These are phyloP conservation scores for Backusella circina DNA, from an alignment of 192 early-diverging fungal species.

Conservation along the genomic window DNA sequence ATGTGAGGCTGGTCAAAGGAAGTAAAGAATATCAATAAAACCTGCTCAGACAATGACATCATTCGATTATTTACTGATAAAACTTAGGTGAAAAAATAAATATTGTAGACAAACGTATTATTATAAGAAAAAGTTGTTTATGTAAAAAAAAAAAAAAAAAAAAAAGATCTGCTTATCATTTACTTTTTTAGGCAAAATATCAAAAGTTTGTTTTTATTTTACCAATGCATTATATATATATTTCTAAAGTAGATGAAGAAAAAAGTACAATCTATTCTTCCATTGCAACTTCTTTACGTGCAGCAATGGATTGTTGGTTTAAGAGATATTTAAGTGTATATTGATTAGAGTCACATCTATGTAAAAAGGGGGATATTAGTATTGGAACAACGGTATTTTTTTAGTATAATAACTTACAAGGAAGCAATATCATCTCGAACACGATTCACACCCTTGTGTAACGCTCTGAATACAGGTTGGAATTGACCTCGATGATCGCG, in stretches of 20 bases:
- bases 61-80: too few species aligned
- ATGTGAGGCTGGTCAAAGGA: too few species aligned
- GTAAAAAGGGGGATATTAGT: slow-evolving; percentile 2
- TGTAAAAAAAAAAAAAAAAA: background rate
- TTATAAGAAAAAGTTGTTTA: background rate
- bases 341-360: slow-evolving; percentile 77
- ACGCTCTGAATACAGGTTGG: slow-evolving; percentile 70
- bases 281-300: background rate
- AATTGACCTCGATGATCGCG: slow-evolving; percentile 60
- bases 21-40: too few species aligned
- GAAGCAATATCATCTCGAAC: slow-evolving; percentile 53
- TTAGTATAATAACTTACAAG: slow-evolving; percentile 44
- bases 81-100: too few species aligned
- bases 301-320: slow-evolving; percentile 28
- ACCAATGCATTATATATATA: background rate
- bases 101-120: too few species aligned
- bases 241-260: background rate
- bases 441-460: slow-evolving; percentile 69
- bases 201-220: background rate
- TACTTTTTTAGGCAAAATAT: background rate
- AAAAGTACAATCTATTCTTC: slow-evolving; percentile 1
- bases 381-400: background rate
- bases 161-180: background rate
- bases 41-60: too few species aligned
- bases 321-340: slow-evolving; percentile 69